Conservation (phyloP, 768 basidiomycete genomes). For the Coprinellus micaceus region DNA sequence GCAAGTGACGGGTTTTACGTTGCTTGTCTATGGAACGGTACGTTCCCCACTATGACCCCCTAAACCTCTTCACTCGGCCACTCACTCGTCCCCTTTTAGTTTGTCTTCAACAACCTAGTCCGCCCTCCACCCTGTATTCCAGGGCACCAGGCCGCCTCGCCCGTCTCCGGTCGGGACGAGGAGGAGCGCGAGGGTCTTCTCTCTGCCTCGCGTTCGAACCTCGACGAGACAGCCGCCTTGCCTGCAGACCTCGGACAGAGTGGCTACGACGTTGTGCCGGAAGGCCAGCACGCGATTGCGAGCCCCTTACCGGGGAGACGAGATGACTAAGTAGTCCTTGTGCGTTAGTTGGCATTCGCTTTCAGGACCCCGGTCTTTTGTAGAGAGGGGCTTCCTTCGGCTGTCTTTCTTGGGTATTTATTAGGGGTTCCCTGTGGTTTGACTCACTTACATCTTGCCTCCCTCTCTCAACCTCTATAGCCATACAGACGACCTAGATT, state of each 20-base stretch:
- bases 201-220: constrained; percentile 22
- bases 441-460: too few relatives aligned
- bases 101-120: constrained; percentile 88
- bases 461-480: too few relatives aligned
- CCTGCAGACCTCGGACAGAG: constrained; percentile 79
- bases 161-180: constrained; percentile 39
- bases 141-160: constrained; percentile 31
- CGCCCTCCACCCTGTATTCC: constrained; percentile 59
- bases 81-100: neutral
- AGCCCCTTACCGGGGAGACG: too few relatives aligned
- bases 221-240: constrained; percentile 81
- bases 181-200: constrained; percentile 59
- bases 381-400: too few relatives aligned
- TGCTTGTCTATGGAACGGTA: constrained; percentile 95
- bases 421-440: too few relatives aligned
- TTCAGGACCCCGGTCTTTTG: too few relatives aligned
- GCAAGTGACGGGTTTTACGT: constrained; percentile 79
- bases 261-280: constrained; percentile 80
- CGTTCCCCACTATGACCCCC: constrained; percentile 33
- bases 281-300: constrained; percentile 34
- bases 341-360: too few relatives aligned
- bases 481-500: too few relatives aligned
- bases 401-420: too few relatives aligned
- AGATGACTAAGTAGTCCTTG: too few relatives aligned
- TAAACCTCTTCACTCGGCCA: constrained; percentile 10